Conservation (phyloP, 106 monocot species). For the Dendrobium nobile region DNA sequence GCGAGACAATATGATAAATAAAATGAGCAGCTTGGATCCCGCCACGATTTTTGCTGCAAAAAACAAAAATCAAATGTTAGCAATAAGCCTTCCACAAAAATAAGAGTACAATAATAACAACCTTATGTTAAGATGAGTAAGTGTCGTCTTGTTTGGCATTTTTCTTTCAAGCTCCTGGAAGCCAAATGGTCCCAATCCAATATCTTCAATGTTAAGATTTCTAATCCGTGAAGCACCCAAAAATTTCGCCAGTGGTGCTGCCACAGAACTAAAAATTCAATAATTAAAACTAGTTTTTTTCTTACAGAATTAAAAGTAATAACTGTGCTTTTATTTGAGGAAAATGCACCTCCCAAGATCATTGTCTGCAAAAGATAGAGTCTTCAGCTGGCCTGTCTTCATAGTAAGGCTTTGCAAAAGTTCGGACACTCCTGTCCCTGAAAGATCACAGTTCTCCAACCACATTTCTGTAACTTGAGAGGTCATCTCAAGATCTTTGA, state of each 20-base stretch:
- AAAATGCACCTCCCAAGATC: conserved; percentile 61
- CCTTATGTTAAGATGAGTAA: conserved; percentile 77
- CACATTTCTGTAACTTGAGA: conserved; percentile 44
- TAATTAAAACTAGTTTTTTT: not conserved
- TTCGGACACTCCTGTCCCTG: conserved; percentile 44
- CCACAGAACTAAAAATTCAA: conserved; percentile 53
- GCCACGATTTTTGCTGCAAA: conserved; percentile 79
- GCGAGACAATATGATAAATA: conserved; percentile 38
- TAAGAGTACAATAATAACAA: conserved; percentile 14
- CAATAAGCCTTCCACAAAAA: not conserved
- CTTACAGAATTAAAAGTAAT: not conserved
- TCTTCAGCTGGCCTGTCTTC: conserved; percentile 38
- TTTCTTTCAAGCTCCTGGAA: conserved; percentile 61
- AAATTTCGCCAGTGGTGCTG: conserved; percentile 46
- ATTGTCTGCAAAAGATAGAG: conserved; percentile 76
- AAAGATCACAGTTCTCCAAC: conserved; percentile 69
- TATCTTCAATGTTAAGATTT: conserved; percentile 75
- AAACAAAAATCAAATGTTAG: conserved; percentile 5
- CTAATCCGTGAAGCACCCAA: conserved; percentile 39
- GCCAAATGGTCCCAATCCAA: conserved; percentile 64
- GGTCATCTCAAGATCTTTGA: conserved; percentile 25
- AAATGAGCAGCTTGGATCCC: conserved; percentile 52
- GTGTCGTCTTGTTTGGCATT: conserved; percentile 31
- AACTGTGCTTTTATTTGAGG: not conserved
- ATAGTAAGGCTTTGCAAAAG: conserved; percentile 36